Conservation (phyloP, 805 yeast species). For the Pichia eremophila region DNA sequence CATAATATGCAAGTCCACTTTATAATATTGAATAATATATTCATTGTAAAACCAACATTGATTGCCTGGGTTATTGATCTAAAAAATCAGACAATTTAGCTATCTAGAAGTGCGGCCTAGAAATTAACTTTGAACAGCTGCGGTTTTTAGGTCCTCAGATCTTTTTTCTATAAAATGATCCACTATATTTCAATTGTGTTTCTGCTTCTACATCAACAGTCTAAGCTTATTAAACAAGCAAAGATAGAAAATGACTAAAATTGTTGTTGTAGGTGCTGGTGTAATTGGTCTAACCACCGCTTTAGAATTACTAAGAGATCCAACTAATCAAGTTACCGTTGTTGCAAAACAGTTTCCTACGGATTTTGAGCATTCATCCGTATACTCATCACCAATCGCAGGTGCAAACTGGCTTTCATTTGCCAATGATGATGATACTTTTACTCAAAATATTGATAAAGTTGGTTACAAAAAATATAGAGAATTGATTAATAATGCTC, state of each 20-base stretch:
- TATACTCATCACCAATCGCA: conserved; percentile 57
- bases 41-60: too few species aligned
- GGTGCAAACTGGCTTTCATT: conserved; percentile 66
- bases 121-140: too few species aligned
- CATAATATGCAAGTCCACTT: too few species aligned
- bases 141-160: too few species aligned
- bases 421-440: conserved; percentile 33
- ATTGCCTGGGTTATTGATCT: too few species aligned
- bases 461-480: conserved; percentile 38
- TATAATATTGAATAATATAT: too few species aligned
- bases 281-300: conserved; percentile 48
- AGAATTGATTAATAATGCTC: conserved; percentile 37
- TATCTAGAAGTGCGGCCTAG: too few species aligned
- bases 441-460: conserved; percentile 31
- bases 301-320: conserved; percentile 26
- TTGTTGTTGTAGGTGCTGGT: conserved; percentile 32
- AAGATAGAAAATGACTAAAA: conserved; percentile 9
- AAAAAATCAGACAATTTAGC: too few species aligned
- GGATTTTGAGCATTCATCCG: conserved; percentile 33
- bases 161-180: too few species aligned
- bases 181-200: too few species aligned
- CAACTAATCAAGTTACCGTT: conserved; percentile 33
- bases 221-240: too few species aligned
- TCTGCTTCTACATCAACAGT: too few species aligned
- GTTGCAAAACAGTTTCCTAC: conserved; percentile 45